Evolutionary conservation across 768 basidiomycete genomes (phyloP), one percentile per base, ranked within the genome.

Genomic region (Strobilomyces echinocephalus): DNA sequence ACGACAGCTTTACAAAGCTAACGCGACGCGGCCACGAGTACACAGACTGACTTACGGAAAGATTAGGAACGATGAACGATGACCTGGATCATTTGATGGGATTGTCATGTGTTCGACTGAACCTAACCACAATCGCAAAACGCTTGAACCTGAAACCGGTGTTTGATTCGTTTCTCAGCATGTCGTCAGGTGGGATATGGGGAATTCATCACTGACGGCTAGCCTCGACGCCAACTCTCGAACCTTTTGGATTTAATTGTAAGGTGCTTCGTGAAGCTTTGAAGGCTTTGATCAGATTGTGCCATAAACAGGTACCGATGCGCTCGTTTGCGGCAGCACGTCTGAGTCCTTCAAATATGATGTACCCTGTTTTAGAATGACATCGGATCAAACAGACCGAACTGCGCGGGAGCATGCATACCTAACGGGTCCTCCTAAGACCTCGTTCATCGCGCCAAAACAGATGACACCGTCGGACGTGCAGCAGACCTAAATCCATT

Each of bases 201-300:
- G 4, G 24, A 5, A 46, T 26, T 11, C 21, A 20, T 20, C n/a
- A 3, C 18, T 39, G 39, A 9, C 14, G 26, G 26, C 14, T 10
- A 42, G 36, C 38, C 16, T 31, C 28, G 24, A 7, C 30, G 15
- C 20, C 20, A 8, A 21, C 41, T 20, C 40, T 16, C 8, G 36
- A 58, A 41, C 33, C 33, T 57, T 58, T 49, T 46, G 46, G 46
- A 31, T 47, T 52, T 42, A 28, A 49, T 48, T 44, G 43, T 1
- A 20, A 45, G 42, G 50, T 43, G 45, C 42, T 33, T 28, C 15
- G 30, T 36, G 15, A 26, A 14, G 31, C 7, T 16, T 5, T 18
- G 14, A 42, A 16, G 35, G 5, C 35, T 16, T 36, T 6, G 34
- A 36, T 33, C 15, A 40, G 26, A 34, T 55, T 34, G 20, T 8